Base-by-base conservation (phyloP, 2,329 filamentous ascomycete species). In the Colletotrichum simmondsii region DNA sequence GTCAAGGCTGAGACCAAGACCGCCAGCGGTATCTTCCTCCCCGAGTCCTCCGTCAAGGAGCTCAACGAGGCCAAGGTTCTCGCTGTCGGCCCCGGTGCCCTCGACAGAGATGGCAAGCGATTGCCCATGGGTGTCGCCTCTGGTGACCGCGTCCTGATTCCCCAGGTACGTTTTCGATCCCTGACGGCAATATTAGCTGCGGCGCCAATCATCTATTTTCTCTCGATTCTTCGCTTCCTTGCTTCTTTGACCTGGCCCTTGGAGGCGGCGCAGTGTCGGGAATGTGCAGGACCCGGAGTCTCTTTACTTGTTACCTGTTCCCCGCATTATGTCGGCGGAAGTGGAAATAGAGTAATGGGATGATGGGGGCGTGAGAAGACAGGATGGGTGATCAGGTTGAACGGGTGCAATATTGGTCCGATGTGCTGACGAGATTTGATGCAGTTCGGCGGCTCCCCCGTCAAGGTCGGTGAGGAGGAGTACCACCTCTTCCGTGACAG, bases 401-500 rank as follows among this genome's bases (percentile, higher is more conserved):
- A 52, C 11, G 4, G 16, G 28, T 52, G 30, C 19, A 28, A 63
- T 24, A 19, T 8, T 16, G 12, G 49, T 14, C 5, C 35, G 52
- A 32, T 42, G 62, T 30, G 52, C 30, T 77, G 12, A 75, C 72
- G 3, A 30, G 19, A 24, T 14, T n/a, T 26, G 12, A 66, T 53
- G 75, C 79, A 97, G 94, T 99, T 93, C 81, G 97, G 97, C 80
- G 97, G 97, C 76, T 97, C 93, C 81, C 93, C 96, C 76, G 92
- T 99, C 84, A 98, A 98, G 91, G 94, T 98, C 78, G 97, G 96
- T 78, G 96, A 99, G 80, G 95, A 98, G 78, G 97, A 99, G 87
- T 98, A 91, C 89, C 92, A 93, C 76, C 92, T 99, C 76, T 99
- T 98, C 93, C 91, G 97, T 81, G 97, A 99, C 86, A 94, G 95